Base-by-base conservation (phyloP, 2,329 filamentous ascomycete genomes). In the Trichoderma sp. region DNA sequence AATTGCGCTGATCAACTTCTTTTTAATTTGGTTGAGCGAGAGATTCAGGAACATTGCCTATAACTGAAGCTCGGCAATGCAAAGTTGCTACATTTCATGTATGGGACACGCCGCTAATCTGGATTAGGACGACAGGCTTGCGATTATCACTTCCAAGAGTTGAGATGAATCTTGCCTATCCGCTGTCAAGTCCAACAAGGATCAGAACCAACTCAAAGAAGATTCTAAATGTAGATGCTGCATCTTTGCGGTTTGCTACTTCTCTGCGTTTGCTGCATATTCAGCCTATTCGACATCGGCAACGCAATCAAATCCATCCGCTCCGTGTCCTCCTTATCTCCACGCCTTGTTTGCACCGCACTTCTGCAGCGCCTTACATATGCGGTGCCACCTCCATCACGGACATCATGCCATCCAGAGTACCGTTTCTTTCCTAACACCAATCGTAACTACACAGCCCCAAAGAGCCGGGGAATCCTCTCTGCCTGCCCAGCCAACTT, bases 341-440 rank as follows among this genome's bases (percentile, higher is more conserved):
- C 62, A 65, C 12, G 65, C 11, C 1, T 16, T 53, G 69, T 72
- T 72, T 72, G 60, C 53, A 29, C n/a, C 31, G 59, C 53, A 31
- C n/a, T 45, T 35, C 69, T 72, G 69, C 69, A 63, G 68, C 59
- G 27, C 59, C 41, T 53, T 31, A 38, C 35, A 38, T 38, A 50
- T 64, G 69, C 69, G 31, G 69, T 64, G 69, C n/a, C 59, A 64
- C 69, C 38, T 50, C 29, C 38, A 50, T 64, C 53, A 35, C 31
- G 62, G 24, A 38, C 14, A 35, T 53, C 38, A 27, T 63, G 69
- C 60, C 53, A 71, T 69, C 29, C 38, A 29, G 21, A 18, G 31
- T 69, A 12, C 31, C n/a, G 14, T 8, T 12, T 65, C 21, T 45
- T 33, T 16, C 35, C 21, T 7, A 6, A 12, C 29, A 12, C 35